phyloP scores from a whole-genome alignment of 257 asterid species.

The Ilex aquifolium region DNA sequence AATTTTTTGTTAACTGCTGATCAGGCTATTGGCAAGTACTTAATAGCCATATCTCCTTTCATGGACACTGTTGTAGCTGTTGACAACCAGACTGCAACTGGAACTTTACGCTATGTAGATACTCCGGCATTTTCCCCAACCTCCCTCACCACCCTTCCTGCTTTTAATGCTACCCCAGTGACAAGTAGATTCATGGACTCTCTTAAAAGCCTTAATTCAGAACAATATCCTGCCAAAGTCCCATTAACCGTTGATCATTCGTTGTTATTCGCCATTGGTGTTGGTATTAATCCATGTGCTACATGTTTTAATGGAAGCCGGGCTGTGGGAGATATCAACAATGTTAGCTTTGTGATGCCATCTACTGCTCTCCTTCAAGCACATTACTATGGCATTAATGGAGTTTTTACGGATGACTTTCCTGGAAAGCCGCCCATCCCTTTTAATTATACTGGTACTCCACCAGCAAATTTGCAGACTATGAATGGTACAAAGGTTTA shows the following conservation, averaged over 20 bases:
- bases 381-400: slow-evolving; percentile 44
- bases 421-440: slow-evolving; percentile 55
- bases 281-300: slow-evolving; percentile 59
- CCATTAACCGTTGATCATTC: slow-evolving; percentile 49
- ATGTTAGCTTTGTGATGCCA: slow-evolving; percentile 70
- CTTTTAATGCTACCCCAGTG: slow-evolving; percentile 41
- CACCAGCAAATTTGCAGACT: slow-evolving; percentile 58
- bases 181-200: slow-evolving; percentile 36
- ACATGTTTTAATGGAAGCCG: slow-evolving; percentile 43
- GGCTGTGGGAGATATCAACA: slow-evolving; percentile 52
- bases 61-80: slow-evolving; percentile 64
- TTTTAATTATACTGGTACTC: slow-evolving; percentile 55
- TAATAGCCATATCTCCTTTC: slow-evolving; percentile 57
- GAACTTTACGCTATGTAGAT: slow-evolving; percentile 32
- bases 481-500: slow-evolving; percentile 54
- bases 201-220: slow-evolving; percentile 57
- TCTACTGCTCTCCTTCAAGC: slow-evolving; percentile 59
- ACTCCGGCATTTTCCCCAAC: slow-evolving; percentile 28
- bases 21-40: slow-evolving; percentile 34
- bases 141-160: slow-evolving; percentile 33
- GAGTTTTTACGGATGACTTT: slow-evolving; percentile 58
- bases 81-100: slow-evolving; percentile 53
- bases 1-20: slow-evolving; percentile 49
- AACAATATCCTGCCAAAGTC: slow-evolving; percentile 39
- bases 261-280: slow-evolving; percentile 46